Conservation (phyloP, 2,329 filamentous ascomycete species). For the Paracorniculantispora psalliotae region DNA sequence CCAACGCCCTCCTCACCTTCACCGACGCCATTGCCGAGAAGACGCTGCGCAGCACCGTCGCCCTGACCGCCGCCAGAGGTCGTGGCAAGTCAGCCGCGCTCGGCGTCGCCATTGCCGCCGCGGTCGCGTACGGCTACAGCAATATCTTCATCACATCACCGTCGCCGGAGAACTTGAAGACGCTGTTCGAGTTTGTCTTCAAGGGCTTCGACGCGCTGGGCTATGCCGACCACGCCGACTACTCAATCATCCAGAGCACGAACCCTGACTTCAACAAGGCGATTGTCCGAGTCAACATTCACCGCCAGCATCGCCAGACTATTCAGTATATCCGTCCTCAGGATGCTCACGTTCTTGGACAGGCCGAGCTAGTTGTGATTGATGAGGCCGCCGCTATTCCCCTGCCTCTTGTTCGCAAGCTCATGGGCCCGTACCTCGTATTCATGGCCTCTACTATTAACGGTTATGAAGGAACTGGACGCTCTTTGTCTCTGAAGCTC, state of each 20-base stretch:
- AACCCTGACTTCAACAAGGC: slow-evolving; percentile 99
- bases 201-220: slow-evolving; percentile 94
- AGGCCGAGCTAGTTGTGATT: slow-evolving; percentile 92
- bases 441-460: slow-evolving; percentile 99
- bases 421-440: slow-evolving; percentile 94
- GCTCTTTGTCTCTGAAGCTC: slow-evolving; percentile 89
- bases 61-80: slow-evolving; percentile 87
- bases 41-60: slow-evolving; percentile 87
- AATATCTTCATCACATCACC: slow-evolving; percentile 99
- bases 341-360: slow-evolving; percentile 89
- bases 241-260: slow-evolving; percentile 96
- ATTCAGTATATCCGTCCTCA: slow-evolving; percentile 98
- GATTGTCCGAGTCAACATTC: slow-evolving; percentile 93
- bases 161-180: slow-evolving; percentile 97
- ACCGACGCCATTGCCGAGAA: slow-evolving; percentile 96
- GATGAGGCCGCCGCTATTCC: slow-evolving; percentile 97
- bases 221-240: slow-evolving; percentile 93
- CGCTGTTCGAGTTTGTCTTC: slow-evolving; percentile 95
- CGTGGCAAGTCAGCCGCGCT: slow-evolving; percentile 95
- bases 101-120: slow-evolving; percentile 89
- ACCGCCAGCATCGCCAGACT: slow-evolving; percentile 90
- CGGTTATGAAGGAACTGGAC: slow-evolving; percentile 94
- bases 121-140: slow-evolving; percentile 92
- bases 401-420: slow-evolving; percentile 81
- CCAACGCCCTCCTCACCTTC: slow-evolving; percentile 93